phyloP scores from a whole-genome alignment of 495 filamentous ascomycete genomes.

The Acidiella bohemica region DNA sequence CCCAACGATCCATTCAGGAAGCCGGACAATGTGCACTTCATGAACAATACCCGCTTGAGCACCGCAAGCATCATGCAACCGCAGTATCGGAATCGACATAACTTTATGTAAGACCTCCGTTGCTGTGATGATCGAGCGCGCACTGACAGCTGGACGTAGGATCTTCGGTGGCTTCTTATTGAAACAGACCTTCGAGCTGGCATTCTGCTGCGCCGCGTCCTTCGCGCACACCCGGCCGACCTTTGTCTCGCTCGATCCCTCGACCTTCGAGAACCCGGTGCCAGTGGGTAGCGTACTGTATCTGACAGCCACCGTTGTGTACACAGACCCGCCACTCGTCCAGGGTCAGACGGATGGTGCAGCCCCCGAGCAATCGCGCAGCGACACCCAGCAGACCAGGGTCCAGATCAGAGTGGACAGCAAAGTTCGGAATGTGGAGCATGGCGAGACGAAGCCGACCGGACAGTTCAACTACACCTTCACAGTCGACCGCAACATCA shows the following conservation, averaged over 20 bases:
- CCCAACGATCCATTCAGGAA: conserved; percentile 43
- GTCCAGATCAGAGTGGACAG: conserved; percentile 67
- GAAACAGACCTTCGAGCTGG: conserved; percentile 60
- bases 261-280: conserved; percentile 72
- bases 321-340: conserved; percentile 53
- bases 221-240: conserved; percentile 62
- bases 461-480: conserved; percentile 84
- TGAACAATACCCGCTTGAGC: conserved; percentile 52
- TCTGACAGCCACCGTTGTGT: conserved; percentile 61
- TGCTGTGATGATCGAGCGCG: background rate
- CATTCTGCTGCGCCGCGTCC: conserved; percentile 76
- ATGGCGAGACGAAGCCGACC: conserved; percentile 58
- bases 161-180: conserved; percentile 80
- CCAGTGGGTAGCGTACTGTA: conserved; percentile 76
- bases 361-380: conserved; percentile 28
- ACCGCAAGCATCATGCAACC: conserved; percentile 78
- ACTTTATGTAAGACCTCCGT: too few relatives aligned
- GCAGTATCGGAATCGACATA: conserved; percentile 71
- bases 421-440: conserved; percentile 66
- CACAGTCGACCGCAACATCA: conserved; percentile 54
- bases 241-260: conserved; percentile 66
- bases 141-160: conserved; percentile 52
- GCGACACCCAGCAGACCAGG: conserved; percentile 41
- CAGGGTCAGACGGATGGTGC: conserved; percentile 9
- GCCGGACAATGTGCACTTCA: conserved; percentile 50